These are phyloP conservation scores for Kurtzmaniella natalensis DNA, from an alignment of 1,139 yeast species.

Conservation along the genomic window DNA sequence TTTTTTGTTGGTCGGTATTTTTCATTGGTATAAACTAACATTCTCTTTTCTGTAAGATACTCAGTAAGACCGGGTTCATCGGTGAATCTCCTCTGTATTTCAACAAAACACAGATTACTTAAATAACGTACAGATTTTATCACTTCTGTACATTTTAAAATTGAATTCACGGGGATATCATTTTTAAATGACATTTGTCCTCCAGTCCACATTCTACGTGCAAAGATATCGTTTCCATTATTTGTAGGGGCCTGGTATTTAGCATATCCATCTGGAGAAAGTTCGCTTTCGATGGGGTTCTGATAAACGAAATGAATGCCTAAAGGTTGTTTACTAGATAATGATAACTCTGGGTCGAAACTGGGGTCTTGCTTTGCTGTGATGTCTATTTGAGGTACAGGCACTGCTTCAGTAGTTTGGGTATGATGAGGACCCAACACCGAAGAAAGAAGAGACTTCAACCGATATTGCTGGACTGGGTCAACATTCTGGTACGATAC, in stretches of 20 bases:
- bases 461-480: slow-evolving; percentile 1
- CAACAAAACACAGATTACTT: slow-evolving; percentile 38
- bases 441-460: slow-evolving; percentile 2
- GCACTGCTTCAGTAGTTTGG: background rate
- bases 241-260: slow-evolving; percentile 65
- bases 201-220: slow-evolving; percentile 77
- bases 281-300: slow-evolving; percentile 40
- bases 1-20: too few species aligned
- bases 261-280: slow-evolving; percentile 80
- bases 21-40: slow-evolving; percentile 34
- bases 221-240: slow-evolving; percentile 28
- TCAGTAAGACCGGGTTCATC: slow-evolving; percentile 7
- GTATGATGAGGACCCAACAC: slow-evolving; percentile 1
- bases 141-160: slow-evolving; percentile 42
- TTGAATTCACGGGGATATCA: slow-evolving; percentile 28
- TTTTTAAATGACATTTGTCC: slow-evolving; percentile 50
- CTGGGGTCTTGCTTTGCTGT: too few species aligned
- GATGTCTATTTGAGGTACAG: background rate
- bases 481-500: slow-evolving; percentile 5
- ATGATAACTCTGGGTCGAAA: background rate
- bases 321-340: slow-evolving; percentile 20
- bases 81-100: slow-evolving; percentile 35
- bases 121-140: slow-evolving; percentile 32
- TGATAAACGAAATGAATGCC: slow-evolving; percentile 71
- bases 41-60: slow-evolving; percentile 24